Percentiles rank a stretch among this genome's conserved stretches.
These are phyloP conservation scores for Neonectria sp. DNA, from an alignment of 2,329 filamentous ascomycete genomes.

Conservation along the genomic window DNA sequence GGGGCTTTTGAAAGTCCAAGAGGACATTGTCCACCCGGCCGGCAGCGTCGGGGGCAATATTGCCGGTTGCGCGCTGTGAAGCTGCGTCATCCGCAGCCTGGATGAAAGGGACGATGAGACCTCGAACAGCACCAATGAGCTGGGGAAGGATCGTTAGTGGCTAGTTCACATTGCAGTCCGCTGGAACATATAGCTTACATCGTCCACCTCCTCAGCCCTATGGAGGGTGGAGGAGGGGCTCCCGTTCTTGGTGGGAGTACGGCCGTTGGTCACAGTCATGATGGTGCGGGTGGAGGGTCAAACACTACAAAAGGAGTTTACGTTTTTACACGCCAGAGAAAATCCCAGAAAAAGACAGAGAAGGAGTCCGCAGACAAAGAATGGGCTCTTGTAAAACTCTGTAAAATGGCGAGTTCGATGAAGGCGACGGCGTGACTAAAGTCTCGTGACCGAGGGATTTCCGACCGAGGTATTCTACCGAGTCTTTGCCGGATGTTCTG, in stretches of 20 bases:
- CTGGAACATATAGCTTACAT: constrained; percentile 43
- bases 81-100: constrained; percentile 76
- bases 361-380: not conserved
- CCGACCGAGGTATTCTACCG: constrained; percentile 39
- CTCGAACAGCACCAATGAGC: constrained; percentile 78
- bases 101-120: constrained; percentile 80
- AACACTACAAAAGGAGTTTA: not conserved
- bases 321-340: constrained; percentile 6
- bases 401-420: constrained; percentile 34
- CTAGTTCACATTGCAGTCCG: constrained; percentile 29
- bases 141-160: constrained; percentile 53
- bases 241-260: constrained; percentile 32
- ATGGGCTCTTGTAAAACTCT: constrained; percentile 30
- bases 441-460: constrained; percentile 48
- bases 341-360: constrained; percentile 1
- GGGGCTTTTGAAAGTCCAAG: constrained; percentile 74
- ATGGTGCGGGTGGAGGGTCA: constrained; percentile 27
- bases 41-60: constrained; percentile 58
- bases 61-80: constrained; percentile 65
- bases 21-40: constrained; percentile 69
- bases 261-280: constrained; percentile 47
- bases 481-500: constrained; percentile 45
- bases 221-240: constrained; percentile 45
- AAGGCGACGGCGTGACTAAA: constrained; percentile 34
- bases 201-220: constrained; percentile 52